Percentiles rank a stretch among this genome's conserved stretches.
These are phyloP conservation scores for Conoideocrella luteorostrata DNA, from an alignment of 2,329 filamentous ascomycete species.

Conservation along the genomic window DNA sequence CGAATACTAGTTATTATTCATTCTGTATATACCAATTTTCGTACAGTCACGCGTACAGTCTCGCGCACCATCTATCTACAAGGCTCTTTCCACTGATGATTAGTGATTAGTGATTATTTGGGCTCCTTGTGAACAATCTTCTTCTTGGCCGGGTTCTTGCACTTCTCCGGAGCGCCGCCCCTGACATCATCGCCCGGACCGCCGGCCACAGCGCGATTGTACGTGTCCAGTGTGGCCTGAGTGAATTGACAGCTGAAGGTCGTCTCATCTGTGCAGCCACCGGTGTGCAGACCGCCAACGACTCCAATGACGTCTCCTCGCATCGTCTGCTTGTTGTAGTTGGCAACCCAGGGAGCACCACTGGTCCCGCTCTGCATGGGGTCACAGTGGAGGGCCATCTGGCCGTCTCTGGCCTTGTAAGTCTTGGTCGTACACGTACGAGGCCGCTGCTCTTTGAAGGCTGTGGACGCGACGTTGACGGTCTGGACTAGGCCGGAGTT, in stretches of 20 bases:
- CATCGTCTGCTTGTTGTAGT: slow-evolving; percentile 2
- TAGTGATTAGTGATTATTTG: no score
- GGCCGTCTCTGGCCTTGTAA: slow-evolving; percentile 4
- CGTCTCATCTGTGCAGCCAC: slow-evolving; percentile 1
- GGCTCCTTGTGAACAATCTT: no score
- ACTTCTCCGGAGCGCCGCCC: slow-evolving; percentile 1
- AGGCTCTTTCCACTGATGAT: no score
- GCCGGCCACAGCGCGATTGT: slow-evolving; percentile 1
- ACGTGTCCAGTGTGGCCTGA: background rate
- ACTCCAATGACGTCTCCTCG: slow-evolving; percentile 7
- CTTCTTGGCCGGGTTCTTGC: no score
- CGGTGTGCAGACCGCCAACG: slow-evolving; percentile 8
- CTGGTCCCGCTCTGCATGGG: slow-evolving; percentile 6
- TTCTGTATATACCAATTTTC: no score
- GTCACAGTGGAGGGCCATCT: slow-evolving; percentile 7
- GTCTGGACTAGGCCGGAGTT: slow-evolving; percentile 2
- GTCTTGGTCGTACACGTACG: background rate
- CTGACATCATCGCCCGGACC: background rate
- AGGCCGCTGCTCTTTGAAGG: slow-evolving; percentile 1
- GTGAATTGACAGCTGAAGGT: background rate
- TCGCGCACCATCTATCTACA: no score
- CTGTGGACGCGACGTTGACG: slow-evolving; percentile 3
- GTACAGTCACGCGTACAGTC: no score
- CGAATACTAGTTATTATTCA: no score
- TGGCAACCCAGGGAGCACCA: slow-evolving; percentile 6